Conservation (phyloP, 352 stramenopile species). For the Globisporangium okanoganense region DNA sequence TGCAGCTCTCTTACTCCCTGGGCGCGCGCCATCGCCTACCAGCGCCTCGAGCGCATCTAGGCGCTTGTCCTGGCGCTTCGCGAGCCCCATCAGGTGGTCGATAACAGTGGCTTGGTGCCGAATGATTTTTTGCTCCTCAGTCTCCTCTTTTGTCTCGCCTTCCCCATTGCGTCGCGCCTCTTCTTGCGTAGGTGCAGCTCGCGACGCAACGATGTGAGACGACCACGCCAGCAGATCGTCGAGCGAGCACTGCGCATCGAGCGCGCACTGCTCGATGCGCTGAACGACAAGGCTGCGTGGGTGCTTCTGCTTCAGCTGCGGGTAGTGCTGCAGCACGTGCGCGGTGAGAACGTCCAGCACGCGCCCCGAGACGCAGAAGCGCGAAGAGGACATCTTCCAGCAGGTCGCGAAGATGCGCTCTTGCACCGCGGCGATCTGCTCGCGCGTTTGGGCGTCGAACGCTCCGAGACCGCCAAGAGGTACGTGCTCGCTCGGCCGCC, state of each 20-base stretch:
- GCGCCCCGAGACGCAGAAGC: neutral
- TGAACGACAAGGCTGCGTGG: neutral
- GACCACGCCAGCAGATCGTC: neutral
- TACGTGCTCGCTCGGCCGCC: neutral
- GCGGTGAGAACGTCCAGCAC: constrained; percentile 2
- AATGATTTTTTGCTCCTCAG: constrained; percentile 3
- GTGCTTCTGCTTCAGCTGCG: neutral
- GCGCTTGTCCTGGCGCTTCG: constrained; percentile 2
- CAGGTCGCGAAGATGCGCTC: neutral
- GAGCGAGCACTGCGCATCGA: constrained; percentile 2
- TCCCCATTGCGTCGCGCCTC: neutral
- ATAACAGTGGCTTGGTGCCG: constrained; percentile 6
- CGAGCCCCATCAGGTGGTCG: neutral
- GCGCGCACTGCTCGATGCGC: neutral
- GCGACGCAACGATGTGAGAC: neutral
- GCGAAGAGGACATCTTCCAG: neutral
- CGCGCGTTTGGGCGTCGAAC: neutral
- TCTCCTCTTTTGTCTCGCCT: neutral
- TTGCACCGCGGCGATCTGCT: neutral
- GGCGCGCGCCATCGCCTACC: neutral
- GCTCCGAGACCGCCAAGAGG: neutral
- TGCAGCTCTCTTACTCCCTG: neutral
- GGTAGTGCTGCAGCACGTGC: neutral
- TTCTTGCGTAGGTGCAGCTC: neutral
- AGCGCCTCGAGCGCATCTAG: constrained; percentile 1